Percentiles rank a stretch among this genome's conserved stretches.
These are phyloP conservation scores for Abelmoschus esculentus DNA, from an alignment of 345 rosid genomes.

Conservation along the genomic window DNA sequence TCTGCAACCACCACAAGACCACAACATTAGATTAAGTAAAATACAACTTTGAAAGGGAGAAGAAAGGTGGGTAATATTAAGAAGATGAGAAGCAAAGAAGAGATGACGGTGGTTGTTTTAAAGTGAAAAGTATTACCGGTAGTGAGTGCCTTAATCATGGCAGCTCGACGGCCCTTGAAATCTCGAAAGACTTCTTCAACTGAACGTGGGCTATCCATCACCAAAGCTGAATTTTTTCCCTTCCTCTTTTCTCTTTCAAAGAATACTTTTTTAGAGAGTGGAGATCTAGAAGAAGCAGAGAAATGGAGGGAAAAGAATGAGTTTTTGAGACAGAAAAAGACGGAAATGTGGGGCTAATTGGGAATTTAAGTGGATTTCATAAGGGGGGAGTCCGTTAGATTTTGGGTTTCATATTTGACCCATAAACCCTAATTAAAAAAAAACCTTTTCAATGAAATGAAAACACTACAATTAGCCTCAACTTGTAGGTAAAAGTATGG, in stretches of 20 bases:
- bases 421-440: neutral
- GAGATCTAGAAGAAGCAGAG: neutral
- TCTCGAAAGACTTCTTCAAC: conserved; percentile 65
- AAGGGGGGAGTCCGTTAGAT: conserved; percentile 30
- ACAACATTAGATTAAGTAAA: neutral
- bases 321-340: neutral
- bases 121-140: conserved; percentile 24
- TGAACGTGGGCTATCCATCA: conserved; percentile 61
- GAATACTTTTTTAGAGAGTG: neutral
- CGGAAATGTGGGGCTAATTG: conserved; percentile 9
- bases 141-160: conserved; percentile 66
- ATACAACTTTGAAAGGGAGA: neutral
- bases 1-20: conserved; percentile 32
- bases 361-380: conserved; percentile 38
- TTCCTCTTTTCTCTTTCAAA: neutral
- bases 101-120: neutral
- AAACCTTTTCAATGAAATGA: no score
- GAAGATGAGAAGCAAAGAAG: neutral
- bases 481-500: conserved; percentile 32
- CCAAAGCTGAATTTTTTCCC: neutral
- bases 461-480: no score
- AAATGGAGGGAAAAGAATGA: conserved; percentile 9
- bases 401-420: neutral
- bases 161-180: conserved; percentile 66
- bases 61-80: neutral